Base-by-base conservation (phyloP, 1,139 yeast species). In the Debaryomyces sp. region DNA sequence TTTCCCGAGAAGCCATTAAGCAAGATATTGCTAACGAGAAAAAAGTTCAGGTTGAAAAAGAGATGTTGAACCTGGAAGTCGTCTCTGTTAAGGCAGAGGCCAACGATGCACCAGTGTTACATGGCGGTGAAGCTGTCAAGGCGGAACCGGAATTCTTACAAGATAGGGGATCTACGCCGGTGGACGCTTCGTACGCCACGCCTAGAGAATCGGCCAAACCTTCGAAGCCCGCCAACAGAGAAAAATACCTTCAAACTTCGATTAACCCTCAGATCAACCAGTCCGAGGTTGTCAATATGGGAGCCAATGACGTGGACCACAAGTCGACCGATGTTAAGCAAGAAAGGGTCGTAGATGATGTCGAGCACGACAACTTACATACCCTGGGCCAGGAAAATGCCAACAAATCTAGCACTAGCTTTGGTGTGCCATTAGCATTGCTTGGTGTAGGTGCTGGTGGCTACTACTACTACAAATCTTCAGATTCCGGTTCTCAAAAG, bases 1-100 rank as follows among this genome's bases (percentile, higher is more conserved):
- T 80, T 47, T 74, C 80, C 45, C 67, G 71, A 22, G 79, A 78
- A 54, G 84, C 84, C 1, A 76, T 80, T 36, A 67, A 73, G 52
- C 80, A 73, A 51, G 80, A 76, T 54, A 71, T 75, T 55, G 81
- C 80, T 34, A 71, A 70, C 18, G 74, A 70, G 46, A 70, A 68
- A 55, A 72, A 67, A 48, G 71, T 71, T 44, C 58, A 63, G 44
- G 76, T 78, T 15, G 82, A 77, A 50, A 67, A 71, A 17, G 79
- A 76, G 52, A 54, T 74, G 63, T 61, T 71, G 48, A 57, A 64
- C 47, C 64, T 69, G 54, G 80, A 76, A 52, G 59, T 63, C 45
- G 60, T 68, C 45, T 71, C 77, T n/a, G 57, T 72, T 40, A 75
- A 75, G 57, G 79, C 74, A 17, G 80, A 76, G 58, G 80, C 78